Evolutionary conservation across 805 yeast genomes (phyloP).

Genomic region (Metschnikowia similis): DNA sequence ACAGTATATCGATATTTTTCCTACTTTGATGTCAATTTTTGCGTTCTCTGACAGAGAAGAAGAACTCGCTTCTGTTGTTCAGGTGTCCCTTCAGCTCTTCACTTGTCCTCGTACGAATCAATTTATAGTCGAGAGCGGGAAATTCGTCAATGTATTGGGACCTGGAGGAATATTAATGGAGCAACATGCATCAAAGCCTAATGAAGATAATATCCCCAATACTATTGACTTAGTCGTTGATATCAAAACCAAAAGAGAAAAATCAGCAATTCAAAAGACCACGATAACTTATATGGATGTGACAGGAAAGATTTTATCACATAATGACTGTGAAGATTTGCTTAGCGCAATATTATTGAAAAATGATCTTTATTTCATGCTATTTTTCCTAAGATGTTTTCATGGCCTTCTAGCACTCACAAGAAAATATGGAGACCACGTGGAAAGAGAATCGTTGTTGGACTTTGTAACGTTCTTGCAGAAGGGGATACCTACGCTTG

Average conservation of each 20-base stretch:
- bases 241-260: constrained; percentile 14
- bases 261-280: constrained; percentile 26
- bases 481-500: constrained; percentile 41
- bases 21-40: constrained; percentile 43
- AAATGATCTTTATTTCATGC: constrained; percentile 37
- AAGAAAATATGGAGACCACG: constrained; percentile 67
- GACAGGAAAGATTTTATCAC: constrained; percentile 24
- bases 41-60: constrained; percentile 52
- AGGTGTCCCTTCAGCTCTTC: constrained; percentile 37
- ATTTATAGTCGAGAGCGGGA: constrained; percentile 20
- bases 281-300: constrained; percentile 29
- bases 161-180: constrained; percentile 44
- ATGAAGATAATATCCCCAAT: constrained; percentile 32
- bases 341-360: constrained; percentile 25
- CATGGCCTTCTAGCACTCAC: constrained; percentile 55
- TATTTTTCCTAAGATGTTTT: constrained; percentile 48
- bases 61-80: constrained; percentile 30
- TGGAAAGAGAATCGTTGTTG: constrained; percentile 47
- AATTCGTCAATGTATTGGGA: constrained; percentile 38
- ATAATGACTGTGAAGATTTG: constrained; percentile 16
- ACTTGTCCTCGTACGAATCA: constrained; percentile 41
- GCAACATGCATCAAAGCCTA: constrained; percentile 33
- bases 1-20: constrained; percentile 54
- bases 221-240: constrained; percentile 21
- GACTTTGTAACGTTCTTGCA: constrained; percentile 49